These are phyloP conservation scores for Magnolia sinica DNA, from an alignment of 164 flowering plant species.

Conservation along the genomic window DNA sequence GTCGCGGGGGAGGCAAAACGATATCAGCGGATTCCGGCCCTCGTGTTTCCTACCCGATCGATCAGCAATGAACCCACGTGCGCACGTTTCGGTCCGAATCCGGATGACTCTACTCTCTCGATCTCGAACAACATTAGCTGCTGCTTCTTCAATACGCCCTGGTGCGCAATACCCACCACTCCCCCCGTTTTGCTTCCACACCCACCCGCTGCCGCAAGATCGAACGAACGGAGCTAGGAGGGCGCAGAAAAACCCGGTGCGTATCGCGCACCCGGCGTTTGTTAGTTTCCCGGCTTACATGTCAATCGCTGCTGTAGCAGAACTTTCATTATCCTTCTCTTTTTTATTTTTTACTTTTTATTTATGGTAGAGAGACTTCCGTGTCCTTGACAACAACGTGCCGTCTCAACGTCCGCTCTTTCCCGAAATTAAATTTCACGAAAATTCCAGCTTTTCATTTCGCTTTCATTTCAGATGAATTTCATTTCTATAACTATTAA, in stretches of 20 bases:
- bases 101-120: neutral
- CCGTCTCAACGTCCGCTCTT: neutral
- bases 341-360: neutral
- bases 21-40: neutral
- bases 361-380: neutral
- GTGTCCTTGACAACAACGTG: neutral
- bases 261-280: neutral
- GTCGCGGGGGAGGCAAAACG: neutral
- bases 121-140: neutral
- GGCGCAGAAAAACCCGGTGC: neutral
- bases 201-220: no score
- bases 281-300: neutral
- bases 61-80: neutral
- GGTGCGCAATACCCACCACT: no score
- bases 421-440: neutral
- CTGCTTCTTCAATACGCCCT: neutral
- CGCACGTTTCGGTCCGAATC: neutral
- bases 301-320: neutral
- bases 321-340: neutral
- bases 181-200: no score
- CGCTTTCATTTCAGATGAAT: neutral
- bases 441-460: neutral
- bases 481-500: neutral
- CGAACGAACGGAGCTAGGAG: no score
- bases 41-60: neutral